Evolutionary conservation across 164 flowering plant genomes (phyloP).

Genomic region (Cinnamomum micranthum): DNA sequence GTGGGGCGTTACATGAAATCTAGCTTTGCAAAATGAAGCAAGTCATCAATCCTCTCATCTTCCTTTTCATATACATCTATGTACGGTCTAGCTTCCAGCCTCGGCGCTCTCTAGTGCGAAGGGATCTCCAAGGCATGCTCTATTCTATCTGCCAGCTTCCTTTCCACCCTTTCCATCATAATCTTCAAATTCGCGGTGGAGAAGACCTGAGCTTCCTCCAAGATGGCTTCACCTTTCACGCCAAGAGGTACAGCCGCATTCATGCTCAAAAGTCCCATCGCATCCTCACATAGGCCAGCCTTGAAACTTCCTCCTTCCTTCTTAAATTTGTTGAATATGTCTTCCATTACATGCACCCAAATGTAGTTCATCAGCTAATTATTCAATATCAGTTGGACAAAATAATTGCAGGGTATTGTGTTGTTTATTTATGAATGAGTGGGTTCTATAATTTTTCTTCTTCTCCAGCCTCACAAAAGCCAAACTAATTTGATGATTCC

Average conservation of each 20-base stretch:
- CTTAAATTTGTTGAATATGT: constrained; percentile 4
- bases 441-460: no score
- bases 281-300: constrained; percentile 2
- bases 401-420: no score
- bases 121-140: constrained; percentile 16
- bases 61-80: neutral
- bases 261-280: constrained; percentile 6
- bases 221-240: constrained; percentile 16
- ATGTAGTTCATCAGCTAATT: no score
- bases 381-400: no score
- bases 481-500: no score
- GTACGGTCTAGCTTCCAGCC: no score
- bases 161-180: neutral
- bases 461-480: no score
- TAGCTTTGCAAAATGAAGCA: constrained; percentile 21
- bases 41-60: neutral
- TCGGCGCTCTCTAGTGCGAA: constrained; percentile 7
- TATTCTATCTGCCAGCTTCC: constrained; percentile 3
- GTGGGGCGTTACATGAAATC: no score
- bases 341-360: neutral
- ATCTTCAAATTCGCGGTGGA: constrained; percentile 8
- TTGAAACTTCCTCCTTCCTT: constrained; percentile 3
- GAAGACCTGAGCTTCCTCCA: constrained; percentile 24
- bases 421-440: no score
- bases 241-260: constrained; percentile 26